Conservation (phyloP, 495 filamentous ascomycete species). For the Penicilliopsis zonata region DNA sequence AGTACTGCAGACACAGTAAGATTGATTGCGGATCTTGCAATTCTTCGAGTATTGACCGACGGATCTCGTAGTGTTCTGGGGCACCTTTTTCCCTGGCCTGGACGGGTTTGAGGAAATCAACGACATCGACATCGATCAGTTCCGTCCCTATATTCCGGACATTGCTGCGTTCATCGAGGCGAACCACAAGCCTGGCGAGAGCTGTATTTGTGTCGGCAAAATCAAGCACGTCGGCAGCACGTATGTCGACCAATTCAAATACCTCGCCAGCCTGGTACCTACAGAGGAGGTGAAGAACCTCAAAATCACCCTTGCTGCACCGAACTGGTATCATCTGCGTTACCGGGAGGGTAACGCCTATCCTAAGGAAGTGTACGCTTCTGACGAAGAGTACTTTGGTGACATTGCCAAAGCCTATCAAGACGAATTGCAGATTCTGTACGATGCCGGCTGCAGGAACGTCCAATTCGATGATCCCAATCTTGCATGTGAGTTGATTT, state of each 20-base stretch:
- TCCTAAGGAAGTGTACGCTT: constrained; percentile 48
- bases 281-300: constrained; percentile 47
- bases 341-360: constrained; percentile 61
- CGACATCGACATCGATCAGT: constrained; percentile 48
- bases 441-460: constrained; percentile 56
- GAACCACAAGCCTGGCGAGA: constrained; percentile 64
- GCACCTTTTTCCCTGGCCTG: constrained; percentile 65
- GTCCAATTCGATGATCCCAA: constrained; percentile 69
- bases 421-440: constrained; percentile 51
- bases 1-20: constrained; percentile 57
- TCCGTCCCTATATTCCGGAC: constrained; percentile 67
- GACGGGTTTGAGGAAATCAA: constrained; percentile 54
- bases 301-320: constrained; percentile 63
- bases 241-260: constrained; percentile 55
- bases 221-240: constrained; percentile 53
- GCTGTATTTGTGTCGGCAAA: constrained; percentile 60
- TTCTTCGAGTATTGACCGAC: constrained; percentile 1
- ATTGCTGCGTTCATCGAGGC: constrained; percentile 60
- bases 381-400: constrained; percentile 58
- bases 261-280: constrained; percentile 49
- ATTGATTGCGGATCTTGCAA: not conserved
- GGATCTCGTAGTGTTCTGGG: constrained; percentile 46
- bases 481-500: constrained; percentile 49
- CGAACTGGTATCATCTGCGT: constrained; percentile 64
- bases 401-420: constrained; percentile 67